Evolutionary conservation across 768 basidiomycete species (phyloP), one percentile per base, ranked within the genome.

Genomic region (Terana coerulea): DNA sequence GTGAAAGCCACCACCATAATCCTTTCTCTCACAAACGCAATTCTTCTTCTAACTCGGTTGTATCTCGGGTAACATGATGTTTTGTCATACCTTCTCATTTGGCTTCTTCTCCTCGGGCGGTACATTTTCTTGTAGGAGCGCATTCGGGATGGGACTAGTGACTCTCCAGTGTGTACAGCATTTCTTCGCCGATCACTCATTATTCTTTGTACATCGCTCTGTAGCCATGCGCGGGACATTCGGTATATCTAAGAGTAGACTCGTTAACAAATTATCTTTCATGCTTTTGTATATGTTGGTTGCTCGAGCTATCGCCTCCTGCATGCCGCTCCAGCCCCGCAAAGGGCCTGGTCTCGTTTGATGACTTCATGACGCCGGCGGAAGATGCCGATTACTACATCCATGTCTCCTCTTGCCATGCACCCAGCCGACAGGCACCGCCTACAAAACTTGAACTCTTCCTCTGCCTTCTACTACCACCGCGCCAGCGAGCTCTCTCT

Each of bases 1-100:
- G 71, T 8, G 75, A 73, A 17, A 31, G 31, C 36, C 51, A 55
- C 60, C 69, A 48, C 56, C 59, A 55, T 57, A 57, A 53, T 59
- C 61, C 22, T 39, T 54, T 54, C 42, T 63, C 64, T 14, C 76
- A 77, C 57, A 67, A 73, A 49, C 69, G 75, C 51, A 77, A 74
- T 9, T 68, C 75, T 22, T 77, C 75, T 9, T 41, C 54, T 24
- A 55, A 51, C 31, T 51, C 54, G 12, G 21, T 55, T 24, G 42
- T 33, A 15, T 50, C 54, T 45, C 54, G 49, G 43, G 47, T 49
- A 55, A 51, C 48, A 47, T 36, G 21, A 40, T 46, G 6, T 34
- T 24, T 28, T 40, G 53, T 15, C 48, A 12, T 29, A 46, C 47
- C 21, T 42, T 45, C 40, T 43, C 26, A 7, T 39, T 40, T 15